Base-by-base conservation (phyloP, 352 stramenopile genomes). In the Stramenopiles sp. region DNA sequence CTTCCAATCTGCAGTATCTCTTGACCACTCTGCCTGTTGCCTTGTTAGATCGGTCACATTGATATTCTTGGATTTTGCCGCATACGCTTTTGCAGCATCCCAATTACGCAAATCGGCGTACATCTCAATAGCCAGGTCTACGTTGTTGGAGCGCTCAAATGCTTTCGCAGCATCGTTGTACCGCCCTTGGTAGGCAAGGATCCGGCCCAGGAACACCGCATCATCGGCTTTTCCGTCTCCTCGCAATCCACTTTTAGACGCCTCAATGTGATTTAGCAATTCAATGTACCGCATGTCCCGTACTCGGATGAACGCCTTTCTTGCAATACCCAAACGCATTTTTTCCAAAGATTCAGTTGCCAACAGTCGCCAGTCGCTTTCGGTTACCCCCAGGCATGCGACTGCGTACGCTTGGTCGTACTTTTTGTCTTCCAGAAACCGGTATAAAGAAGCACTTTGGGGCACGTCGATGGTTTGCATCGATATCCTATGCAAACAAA, bases 41-140 rank as follows among this genome's bases (percentile, higher is more conserved):
- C 85, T 77, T 0, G 91, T 85, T 4, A 97, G 82, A 63, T 95
- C 84, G 71, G 91, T 83, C 53, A 92, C 86, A 77, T 96, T 87
- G 34, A 91, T 79, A 49, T 87, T 88, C 48, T 80, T 85, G 75
- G 87, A 85, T 4, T 68, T 68, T 6, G 81, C 83, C 0, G 90
- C 89, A 53, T 94, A 93, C 30, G 84, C 84, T 81, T 96, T 96
- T 34, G 92, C 92, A 74, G 96, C 86, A 34, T 96, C 90, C 90
- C 91, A 97, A 81, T 92, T 85, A 2, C 91, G 82, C 25, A 97
- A 75, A 74, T 96, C 89, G 0, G 87, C 84, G 79, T 94, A 97
- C 83, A 97, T 89, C 83, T 94, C 89, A 74, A 97, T 94, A 0
- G 92, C 89, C 6, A 83, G 84, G 36, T 89, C 81, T n/a, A 87